Percentiles rank a stretch among this genome's conserved stretches.
Evolutionary conservation across 1,284 basidiomycete genomes (phyloP).

Genomic region (Wolfiporia cocos): DNA sequence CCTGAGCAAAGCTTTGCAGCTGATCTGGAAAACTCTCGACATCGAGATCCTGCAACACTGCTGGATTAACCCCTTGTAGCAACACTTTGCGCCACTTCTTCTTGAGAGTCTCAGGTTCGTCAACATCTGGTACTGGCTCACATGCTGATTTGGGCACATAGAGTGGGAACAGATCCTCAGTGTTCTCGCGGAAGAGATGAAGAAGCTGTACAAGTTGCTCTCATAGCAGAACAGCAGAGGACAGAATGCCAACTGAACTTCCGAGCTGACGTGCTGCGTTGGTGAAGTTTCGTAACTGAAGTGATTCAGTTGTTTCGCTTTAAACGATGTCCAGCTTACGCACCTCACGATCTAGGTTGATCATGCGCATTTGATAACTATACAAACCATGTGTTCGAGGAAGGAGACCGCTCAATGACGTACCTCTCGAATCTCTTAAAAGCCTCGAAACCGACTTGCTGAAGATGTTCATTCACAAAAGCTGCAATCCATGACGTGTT

Average conservation of each 20-base stretch:
- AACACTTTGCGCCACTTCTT: slow-evolving; percentile 25
- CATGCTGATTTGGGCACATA: slow-evolving; percentile 44
- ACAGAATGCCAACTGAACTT: slow-evolving; percentile 66
- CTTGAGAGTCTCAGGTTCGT: slow-evolving; percentile 21
- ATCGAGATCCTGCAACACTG: slow-evolving; percentile 49
- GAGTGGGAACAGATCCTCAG: slow-evolving; percentile 62
- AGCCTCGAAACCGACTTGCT: slow-evolving; percentile 54
- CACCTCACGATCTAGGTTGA: slow-evolving; percentile 61
- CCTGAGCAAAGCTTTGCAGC: slow-evolving; percentile 49
- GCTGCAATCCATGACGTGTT: too few species aligned
- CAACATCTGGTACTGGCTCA: slow-evolving; percentile 34
- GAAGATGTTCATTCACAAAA: slow-evolving; percentile 60
- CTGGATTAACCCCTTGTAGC: slow-evolving; percentile 45
- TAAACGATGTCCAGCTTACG: slow-evolving; percentile 8
- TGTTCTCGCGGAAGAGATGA: slow-evolving; percentile 63
- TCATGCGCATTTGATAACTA: slow-evolving; percentile 39
- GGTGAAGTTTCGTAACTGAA: slow-evolving; percentile 62
- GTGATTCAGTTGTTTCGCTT: neutral
- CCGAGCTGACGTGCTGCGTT: slow-evolving; percentile 69
- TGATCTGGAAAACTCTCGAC: slow-evolving; percentile 60
- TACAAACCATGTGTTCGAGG: neutral
- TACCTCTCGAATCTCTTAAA: slow-evolving; percentile 59
- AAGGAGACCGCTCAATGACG: slow-evolving; percentile 7
- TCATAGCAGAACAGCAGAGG: slow-evolving; percentile 63
- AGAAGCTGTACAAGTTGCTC: slow-evolving; percentile 59